These are phyloP conservation scores for Cryphonectria radicalis DNA, from an alignment of 2,329 filamentous ascomycete species.

Conservation along the genomic window DNA sequence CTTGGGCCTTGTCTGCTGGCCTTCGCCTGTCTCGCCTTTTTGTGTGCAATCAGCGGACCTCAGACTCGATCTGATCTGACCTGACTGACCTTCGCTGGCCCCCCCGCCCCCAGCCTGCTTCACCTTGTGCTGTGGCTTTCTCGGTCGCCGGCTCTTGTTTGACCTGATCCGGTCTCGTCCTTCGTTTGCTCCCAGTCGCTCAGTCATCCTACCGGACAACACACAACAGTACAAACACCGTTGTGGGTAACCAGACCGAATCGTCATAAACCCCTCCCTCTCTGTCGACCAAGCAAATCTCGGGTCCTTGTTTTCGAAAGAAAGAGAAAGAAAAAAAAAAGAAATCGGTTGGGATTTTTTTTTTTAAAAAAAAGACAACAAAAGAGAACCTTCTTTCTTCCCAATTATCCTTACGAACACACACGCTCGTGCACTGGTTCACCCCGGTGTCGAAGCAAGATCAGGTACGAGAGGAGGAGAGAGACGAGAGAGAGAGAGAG, in stretches of 20 bases:
- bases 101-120: slow-evolving; percentile 1
- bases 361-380: neutral
- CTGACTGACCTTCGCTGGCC: slow-evolving; percentile 8
- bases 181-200: slow-evolving; percentile 13
- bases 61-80: neutral
- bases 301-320: neutral
- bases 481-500: slow-evolving; percentile 5
- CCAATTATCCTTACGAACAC: neutral
- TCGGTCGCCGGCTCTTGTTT: neutral
- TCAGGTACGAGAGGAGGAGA: slow-evolving; percentile 16
- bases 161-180: neutral
- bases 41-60: slow-evolving; percentile 8
- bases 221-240: neutral
- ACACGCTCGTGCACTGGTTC: slow-evolving; percentile 4
- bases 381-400: neutral
- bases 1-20: slow-evolving; percentile 7
- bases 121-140: neutral
- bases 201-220: neutral
- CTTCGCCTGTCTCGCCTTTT: slow-evolving; percentile 9
- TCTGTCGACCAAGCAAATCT: neutral
- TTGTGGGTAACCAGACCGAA: neutral
- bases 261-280: neutral
- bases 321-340: too few species aligned
- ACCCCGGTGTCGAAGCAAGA: slow-evolving; percentile 14
- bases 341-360: neutral